Percentiles rank a stretch among this genome's conserved stretches.
phyloP scores from a whole-genome alignment of 768 basidiomycete species.

The Imleria badia region DNA sequence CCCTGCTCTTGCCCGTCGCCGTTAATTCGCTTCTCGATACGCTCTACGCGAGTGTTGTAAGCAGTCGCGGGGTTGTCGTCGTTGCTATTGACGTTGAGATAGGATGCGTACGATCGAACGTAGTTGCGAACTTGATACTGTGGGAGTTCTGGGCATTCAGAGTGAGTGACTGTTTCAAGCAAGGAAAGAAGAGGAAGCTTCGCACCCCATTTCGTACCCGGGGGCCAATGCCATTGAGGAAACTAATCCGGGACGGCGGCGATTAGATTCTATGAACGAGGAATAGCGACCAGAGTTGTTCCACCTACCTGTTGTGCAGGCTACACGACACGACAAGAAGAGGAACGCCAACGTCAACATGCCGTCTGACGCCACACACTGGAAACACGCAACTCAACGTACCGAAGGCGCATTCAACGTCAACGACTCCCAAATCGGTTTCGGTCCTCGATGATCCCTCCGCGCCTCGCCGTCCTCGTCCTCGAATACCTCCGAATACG shows the following conservation, averaged over 20 bases:
- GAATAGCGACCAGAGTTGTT: background rate
- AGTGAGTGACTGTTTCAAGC: background rate
- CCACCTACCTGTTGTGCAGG: background rate
- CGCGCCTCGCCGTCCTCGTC: background rate
- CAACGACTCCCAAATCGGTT: conserved; percentile 6
- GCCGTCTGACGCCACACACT: no score
- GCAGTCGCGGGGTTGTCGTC: conserved; percentile 37
- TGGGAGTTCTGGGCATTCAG: conserved; percentile 23
- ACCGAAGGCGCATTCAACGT: conserved; percentile 1
- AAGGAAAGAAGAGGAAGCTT: background rate
- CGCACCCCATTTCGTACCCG: conserved; percentile 2
- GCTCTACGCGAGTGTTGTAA: conserved; percentile 49
- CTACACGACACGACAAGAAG: background rate
- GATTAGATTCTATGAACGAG: background rate
- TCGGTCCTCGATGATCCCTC: background rate
- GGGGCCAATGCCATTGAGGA: conserved; percentile 6
- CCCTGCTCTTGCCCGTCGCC: background rate
- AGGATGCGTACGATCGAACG: background rate
- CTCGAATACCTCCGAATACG: background rate
- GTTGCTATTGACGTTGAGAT: conserved; percentile 21
- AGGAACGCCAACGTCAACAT: no score
- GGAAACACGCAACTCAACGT: background rate
- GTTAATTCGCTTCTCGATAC: conserved; percentile 37
- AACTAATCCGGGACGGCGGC: background rate
- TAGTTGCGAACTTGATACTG: conserved; percentile 33